A percentile compares a stretch with the other conserved stretches of the same genome.
phyloP scores from a whole-genome alignment of 345 rosid genomes.

The Arabidopsis thaliana region TAIR10.1 NC_003074.8:9805001-9805500 shows the following conservation, averaged over 20 bases:
- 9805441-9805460: background rate
- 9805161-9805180: conserved; percentile 43
- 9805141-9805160: conserved; percentile 44
- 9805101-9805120: conserved; percentile 74
- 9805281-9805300: background rate
- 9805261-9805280: conserved; percentile 19
- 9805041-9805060: background rate
- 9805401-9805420: conserved; percentile 22
- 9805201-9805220: conserved; percentile 65
- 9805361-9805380: conserved; percentile 67
- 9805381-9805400: conserved; percentile 33
- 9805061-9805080: background rate
- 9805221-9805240: background rate
- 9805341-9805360: conserved; percentile 64
- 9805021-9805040: background rate
- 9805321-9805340: conserved; percentile 70
- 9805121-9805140: conserved; percentile 77
- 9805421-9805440: background rate
- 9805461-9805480: conserved; percentile 25
- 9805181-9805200: conserved; percentile 55
- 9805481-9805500: conserved; percentile 24
- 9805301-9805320: background rate
- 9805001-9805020: conserved; percentile 40
- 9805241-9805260: conserved; percentile 17
- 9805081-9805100: conserved; percentile 77